A percentile compares a stretch with the other conserved stretches of the same genome.
phyloP scores from a whole-genome alignment of 371 early-diverging fungal species.

The Smittium mucronatum region DNA sequence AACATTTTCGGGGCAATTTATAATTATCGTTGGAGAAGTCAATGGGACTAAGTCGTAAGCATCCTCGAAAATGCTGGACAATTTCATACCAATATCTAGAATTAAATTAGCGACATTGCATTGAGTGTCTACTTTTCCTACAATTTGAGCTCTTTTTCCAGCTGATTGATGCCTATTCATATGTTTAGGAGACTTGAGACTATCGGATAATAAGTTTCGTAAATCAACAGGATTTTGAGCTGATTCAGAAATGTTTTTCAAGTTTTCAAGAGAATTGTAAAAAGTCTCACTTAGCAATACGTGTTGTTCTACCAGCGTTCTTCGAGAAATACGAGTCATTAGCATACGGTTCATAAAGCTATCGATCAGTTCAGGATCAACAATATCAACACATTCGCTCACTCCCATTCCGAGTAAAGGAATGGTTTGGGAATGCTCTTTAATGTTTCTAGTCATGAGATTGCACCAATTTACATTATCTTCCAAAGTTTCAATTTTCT shows the following conservation, averaged over 20 bases:
- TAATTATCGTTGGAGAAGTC: conserved; percentile 41
- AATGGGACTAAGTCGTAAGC: conserved; percentile 25
- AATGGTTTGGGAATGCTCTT: conserved; percentile 60
- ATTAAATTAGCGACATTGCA: conserved; percentile 47
- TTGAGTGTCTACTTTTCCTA: conserved; percentile 39
- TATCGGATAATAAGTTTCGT: background rate
- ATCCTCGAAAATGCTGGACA: conserved; percentile 25
- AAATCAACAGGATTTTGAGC: background rate
- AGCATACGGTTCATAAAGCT: conserved; percentile 81
- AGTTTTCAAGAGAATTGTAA: conserved; percentile 15
- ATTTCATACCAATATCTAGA: conserved; percentile 40
- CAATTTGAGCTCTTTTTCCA: conserved; percentile 27
- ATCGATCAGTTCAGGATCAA: conserved; percentile 47
- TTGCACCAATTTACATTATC: conserved; percentile 59
- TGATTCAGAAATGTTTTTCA: background rate
- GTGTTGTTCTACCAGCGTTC: conserved; percentile 89
- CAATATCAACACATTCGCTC: conserved; percentile 55
- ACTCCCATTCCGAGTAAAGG: conserved; percentile 70
- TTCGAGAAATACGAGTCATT: conserved; percentile 75
- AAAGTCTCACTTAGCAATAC: conserved; percentile 57
- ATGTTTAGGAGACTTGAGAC: background rate
- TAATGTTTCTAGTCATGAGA: conserved; percentile 41
- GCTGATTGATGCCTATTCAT: conserved; percentile 15
- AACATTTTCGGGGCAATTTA: conserved; percentile 51
- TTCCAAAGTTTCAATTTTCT: conserved; percentile 45